Percentiles rank a stretch among this genome's conserved stretches.
phyloP scores from a whole-genome alignment of 139 green algal genomes.

The Mesotaenium endlicherianum region DNA sequence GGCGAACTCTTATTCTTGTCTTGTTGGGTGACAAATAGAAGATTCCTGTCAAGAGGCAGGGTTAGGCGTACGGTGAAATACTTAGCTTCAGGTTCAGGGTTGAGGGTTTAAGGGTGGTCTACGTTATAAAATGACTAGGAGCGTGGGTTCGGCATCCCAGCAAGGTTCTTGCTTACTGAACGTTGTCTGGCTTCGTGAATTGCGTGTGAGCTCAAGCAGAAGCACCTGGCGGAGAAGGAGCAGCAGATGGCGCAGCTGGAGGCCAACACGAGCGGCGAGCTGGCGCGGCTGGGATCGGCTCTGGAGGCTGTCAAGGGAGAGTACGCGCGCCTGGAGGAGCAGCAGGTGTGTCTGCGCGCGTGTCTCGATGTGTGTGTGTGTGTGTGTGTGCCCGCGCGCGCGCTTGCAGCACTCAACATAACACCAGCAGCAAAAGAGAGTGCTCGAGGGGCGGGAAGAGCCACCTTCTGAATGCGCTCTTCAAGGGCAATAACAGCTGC shows the following conservation, averaged over 20 bases:
- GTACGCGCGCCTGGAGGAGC: constrained; percentile 16
- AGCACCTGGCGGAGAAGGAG: constrained; percentile 31
- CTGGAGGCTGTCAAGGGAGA: constrained; percentile 22
- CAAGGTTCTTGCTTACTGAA: too few species aligned
- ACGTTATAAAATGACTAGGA: background rate
- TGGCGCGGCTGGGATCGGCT: constrained; percentile 6
- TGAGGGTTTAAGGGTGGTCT: background rate
- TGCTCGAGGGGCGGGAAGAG: too few species aligned
- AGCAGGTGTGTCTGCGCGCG: background rate
- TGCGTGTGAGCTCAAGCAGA: too few species aligned
- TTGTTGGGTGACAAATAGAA: too few species aligned
- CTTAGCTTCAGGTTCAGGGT: background rate
- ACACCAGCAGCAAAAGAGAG: background rate
- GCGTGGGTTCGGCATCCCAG: background rate
- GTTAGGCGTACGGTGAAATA: too few species aligned
- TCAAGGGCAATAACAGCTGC: background rate
- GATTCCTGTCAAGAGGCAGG: too few species aligned
- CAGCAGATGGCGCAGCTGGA: constrained; percentile 32
- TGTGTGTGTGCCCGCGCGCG: background rate
- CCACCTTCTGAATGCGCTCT: constrained; percentile 20
- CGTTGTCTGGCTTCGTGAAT: too few species aligned
- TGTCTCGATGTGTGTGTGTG: background rate
- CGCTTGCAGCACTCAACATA: background rate
- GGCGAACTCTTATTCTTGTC: too few species aligned
- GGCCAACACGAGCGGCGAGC: constrained; percentile 15